Evolutionary conservation across 805 yeast genomes (phyloP), one percentile per base, ranked within the genome.

Genomic region (Candida coquimbonensis): DNA sequence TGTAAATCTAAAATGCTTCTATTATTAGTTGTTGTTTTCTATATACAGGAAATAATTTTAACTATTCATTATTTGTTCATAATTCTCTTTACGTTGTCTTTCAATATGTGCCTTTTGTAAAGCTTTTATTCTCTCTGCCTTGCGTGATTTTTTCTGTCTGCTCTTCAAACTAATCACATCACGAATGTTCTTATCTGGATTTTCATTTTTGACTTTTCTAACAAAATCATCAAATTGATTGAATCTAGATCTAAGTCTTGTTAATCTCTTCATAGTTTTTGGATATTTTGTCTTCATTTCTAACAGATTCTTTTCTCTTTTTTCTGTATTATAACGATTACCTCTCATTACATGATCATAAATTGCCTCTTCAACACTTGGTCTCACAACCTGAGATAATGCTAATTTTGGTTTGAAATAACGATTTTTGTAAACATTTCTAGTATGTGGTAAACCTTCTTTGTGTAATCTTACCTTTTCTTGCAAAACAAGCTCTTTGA

Each of bases 181-280:
- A 9, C 36, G 17, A 7, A 17, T 11, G 4, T n/a, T 17, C 34
- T 32, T 45, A 11, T 24, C 16, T 33, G 48, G 48, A 17, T 11
- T 14, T 19, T 5, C 11, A 3, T 5, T n/a, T n/a, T 39, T 42
- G 26, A 45, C 9, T 5, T 21, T 11, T 5, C 25, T 3, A 8
- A 41, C 35, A 34, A 27, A 60, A 50, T 16, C 45, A 37, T 16
- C 40, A 32, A 47, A 39, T 45, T 45, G 63, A 47, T 11, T 60
- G 53, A 29, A 49, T 47, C 61, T 61, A 51, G 44, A 61, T 43
- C 44, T 56, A 55, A 43, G 49, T 50, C 34, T 13, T 6, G 32
- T 36, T 34, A 53, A 37, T n/a, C 38, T 38, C 27, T 58, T 62
- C 67, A 68, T 65, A 14, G 61, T 54, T 46, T 59, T 58, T 25